These are phyloP conservation scores for Mycogone perniciosa DNA, from an alignment of 2,329 filamentous ascomycete genomes.

Conservation along the genomic window DNA sequence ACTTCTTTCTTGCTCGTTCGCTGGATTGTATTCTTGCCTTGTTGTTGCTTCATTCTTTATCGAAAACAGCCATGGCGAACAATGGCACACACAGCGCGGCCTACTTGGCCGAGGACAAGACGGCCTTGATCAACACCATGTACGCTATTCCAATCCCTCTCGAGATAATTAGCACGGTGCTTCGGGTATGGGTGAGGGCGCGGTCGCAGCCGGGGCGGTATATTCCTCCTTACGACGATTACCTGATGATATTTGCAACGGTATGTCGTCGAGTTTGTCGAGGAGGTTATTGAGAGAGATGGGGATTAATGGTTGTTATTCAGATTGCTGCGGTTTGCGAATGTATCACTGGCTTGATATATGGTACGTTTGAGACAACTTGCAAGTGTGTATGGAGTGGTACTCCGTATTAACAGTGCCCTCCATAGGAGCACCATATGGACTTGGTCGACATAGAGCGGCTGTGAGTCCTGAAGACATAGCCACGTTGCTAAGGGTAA, in stretches of 20 bases:
- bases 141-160: constrained; percentile 13
- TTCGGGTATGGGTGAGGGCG: constrained; percentile 8
- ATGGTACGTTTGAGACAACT: neutral
- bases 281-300: neutral
- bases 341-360: constrained; percentile 8
- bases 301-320: neutral
- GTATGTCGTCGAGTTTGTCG: neutral
- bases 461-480: neutral
- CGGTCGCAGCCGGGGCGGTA: neutral
- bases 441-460: constrained; percentile 13
- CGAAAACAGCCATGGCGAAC: neutral
- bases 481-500: too few relatives aligned
- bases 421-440: constrained; percentile 6
- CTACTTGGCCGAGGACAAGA: constrained; percentile 13
- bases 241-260: constrained; percentile 14
- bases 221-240: constrained; percentile 10
- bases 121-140: constrained; percentile 6
- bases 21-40: too few relatives aligned
- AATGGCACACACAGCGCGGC: constrained; percentile 9
- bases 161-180: constrained; percentile 9
- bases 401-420: neutral
- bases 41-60: too few relatives aligned
- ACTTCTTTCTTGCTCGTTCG: too few relatives aligned
- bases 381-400: neutral
- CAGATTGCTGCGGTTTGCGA: constrained; percentile 5